A percentile compares a stretch with the other conserved stretches of the same genome.
Conservation (phyloP, 768 basidiomycete species). For the Lactarius vividus region DNA sequence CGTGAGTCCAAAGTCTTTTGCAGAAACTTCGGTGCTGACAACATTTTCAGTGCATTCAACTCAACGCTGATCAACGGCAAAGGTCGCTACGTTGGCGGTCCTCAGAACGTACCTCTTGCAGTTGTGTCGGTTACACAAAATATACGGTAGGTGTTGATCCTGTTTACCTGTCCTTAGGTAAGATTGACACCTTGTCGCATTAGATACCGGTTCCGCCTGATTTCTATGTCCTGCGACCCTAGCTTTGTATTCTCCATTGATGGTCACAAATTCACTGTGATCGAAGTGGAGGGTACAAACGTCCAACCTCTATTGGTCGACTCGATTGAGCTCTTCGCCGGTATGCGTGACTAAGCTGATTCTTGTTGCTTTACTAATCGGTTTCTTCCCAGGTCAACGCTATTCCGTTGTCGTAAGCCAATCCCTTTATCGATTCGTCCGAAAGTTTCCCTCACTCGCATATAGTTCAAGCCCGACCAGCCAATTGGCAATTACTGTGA, state of each 20-base stretch:
- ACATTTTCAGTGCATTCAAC: slow-evolving; percentile 31
- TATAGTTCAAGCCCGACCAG: slow-evolving; percentile 40
- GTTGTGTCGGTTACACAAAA: slow-evolving; percentile 23
- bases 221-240: slow-evolving; percentile 33
- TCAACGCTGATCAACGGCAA: slow-evolving; percentile 48
- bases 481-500: slow-evolving; percentile 46
- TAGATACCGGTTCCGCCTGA: slow-evolving; percentile 29
- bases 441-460: background rate
- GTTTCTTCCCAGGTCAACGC: slow-evolving; percentile 26
- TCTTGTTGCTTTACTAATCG: background rate
- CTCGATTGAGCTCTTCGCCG: slow-evolving; percentile 42
- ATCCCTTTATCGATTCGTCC: background rate
- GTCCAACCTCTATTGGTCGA: slow-evolving; percentile 38
- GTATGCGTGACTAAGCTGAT: slow-evolving; percentile 28
- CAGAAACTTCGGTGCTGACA: background rate
- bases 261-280: slow-evolving; percentile 41
- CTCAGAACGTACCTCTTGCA: slow-evolving; percentile 16
- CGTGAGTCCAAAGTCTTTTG: background rate
- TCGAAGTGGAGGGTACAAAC: slow-evolving; percentile 42
- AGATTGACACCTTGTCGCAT: background rate
- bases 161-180: background rate
- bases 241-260: slow-evolving; percentile 42
- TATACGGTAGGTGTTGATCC: slow-evolving; percentile 16
- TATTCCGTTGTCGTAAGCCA: slow-evolving; percentile 32
- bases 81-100: slow-evolving; percentile 40